These are phyloP conservation scores for Populus ilicifolia DNA, from an alignment of 345 rosid species.

Conservation along the genomic window DNA sequence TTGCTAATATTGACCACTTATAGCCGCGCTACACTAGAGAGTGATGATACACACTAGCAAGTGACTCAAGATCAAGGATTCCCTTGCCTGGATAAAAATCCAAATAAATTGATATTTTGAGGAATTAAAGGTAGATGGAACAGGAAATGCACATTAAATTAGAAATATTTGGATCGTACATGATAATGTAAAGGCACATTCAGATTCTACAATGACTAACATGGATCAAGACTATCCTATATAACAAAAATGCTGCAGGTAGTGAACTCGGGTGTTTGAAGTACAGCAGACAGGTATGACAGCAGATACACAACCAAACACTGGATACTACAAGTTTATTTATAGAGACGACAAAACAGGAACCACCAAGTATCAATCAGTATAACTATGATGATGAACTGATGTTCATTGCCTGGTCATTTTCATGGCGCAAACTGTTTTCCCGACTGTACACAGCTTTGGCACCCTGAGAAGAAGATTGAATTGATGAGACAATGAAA, in stretches of 20 bases:
- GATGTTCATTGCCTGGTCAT: not conserved
- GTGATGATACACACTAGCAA: no score
- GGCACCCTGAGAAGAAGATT: constrained; percentile 55
- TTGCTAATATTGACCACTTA: no score
- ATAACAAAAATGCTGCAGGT: not conserved
- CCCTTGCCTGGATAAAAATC: no score
- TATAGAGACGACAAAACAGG: constrained; percentile 10
- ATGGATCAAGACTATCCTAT: constrained; percentile 2
- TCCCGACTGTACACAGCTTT: constrained; percentile 69
- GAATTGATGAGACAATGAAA: not conserved
- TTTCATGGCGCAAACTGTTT: constrained; percentile 73
- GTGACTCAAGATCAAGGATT: no score
- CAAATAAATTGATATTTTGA: no score
- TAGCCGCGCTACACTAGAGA: no score
- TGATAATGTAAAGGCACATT: no score
- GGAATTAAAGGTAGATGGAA: no score
- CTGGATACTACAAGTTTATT: not conserved
- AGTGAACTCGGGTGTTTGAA: not conserved
- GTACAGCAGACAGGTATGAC: not conserved
- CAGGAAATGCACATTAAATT: no score
- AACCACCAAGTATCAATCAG: not conserved
- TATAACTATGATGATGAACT: constrained; percentile 33
- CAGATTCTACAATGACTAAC: not conserved
- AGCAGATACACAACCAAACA: not conserved
- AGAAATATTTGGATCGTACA: no score